phyloP scores from a whole-genome alignment of 169 alveolate species.

The Theileria orientalis region DNA sequence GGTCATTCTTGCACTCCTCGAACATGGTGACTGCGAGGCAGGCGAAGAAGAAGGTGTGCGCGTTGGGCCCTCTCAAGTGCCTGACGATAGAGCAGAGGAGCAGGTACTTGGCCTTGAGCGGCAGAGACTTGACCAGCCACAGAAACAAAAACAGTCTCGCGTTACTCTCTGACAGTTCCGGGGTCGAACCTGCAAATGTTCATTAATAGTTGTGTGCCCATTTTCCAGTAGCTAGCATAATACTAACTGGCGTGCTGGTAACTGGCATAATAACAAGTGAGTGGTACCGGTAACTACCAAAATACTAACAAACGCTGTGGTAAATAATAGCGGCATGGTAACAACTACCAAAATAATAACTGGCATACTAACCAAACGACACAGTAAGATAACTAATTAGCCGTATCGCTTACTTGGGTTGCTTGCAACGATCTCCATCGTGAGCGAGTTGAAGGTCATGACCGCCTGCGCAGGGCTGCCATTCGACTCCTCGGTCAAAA shows the following conservation, averaged over 20 bases:
- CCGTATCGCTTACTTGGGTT: constrained; percentile 9
- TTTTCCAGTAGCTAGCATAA: too few species aligned
- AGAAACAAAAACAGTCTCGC: constrained; percentile 76
- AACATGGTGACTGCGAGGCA: constrained; percentile 84
- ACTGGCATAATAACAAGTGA: too few species aligned
- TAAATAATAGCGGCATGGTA: too few species aligned
- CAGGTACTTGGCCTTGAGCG: constrained; percentile 85
- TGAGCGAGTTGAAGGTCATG: constrained; percentile 77
- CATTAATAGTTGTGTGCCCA: too few species aligned
- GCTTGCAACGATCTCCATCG: constrained; percentile 73
- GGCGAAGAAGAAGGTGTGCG: constrained; percentile 92
- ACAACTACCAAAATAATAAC: too few species aligned
- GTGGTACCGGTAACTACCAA: too few species aligned
- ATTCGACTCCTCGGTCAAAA: constrained; percentile 60
- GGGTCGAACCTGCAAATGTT: constrained; percentile 5
- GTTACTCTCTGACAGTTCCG: constrained; percentile 32
- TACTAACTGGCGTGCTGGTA: too few species aligned
- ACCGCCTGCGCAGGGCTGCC: constrained; percentile 73
- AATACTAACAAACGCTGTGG: too few species aligned
- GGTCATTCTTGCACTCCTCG: constrained; percentile 73
- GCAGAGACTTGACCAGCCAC: constrained; percentile 73
- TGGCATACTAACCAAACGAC: too few species aligned
- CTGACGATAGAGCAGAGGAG: constrained; percentile 90
- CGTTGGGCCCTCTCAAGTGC: constrained; percentile 94
- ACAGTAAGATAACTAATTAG: too few species aligned